Conservation (phyloP, 805 yeast genomes). For the Lipomyces sp. region DNA sequence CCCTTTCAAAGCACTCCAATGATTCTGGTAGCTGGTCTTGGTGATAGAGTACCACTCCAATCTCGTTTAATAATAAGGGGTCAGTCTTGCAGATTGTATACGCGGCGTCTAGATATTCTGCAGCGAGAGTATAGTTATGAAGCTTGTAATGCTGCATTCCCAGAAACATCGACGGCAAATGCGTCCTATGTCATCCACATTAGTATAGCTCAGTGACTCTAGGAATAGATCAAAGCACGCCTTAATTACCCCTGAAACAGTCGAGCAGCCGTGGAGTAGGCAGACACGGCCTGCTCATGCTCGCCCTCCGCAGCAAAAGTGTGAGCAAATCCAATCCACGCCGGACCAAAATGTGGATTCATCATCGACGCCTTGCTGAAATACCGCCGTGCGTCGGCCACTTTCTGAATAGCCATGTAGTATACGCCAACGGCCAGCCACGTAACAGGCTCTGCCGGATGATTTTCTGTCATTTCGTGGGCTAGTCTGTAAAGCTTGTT, state of each 20-base stretch:
- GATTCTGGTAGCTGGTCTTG: slow-evolving; percentile 64
- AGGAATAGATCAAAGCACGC: too few relatives aligned
- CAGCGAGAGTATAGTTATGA: slow-evolving; percentile 76
- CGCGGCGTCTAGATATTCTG: slow-evolving; percentile 76
- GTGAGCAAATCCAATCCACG: slow-evolving; percentile 98
- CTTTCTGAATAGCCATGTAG: slow-evolving; percentile 68
- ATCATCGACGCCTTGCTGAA: slow-evolving; percentile 86
- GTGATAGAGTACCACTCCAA: slow-evolving; percentile 89
- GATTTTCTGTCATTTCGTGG: slow-evolving; percentile 79
- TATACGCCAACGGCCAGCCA: slow-evolving; percentile 94
- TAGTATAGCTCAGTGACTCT: too few relatives aligned
- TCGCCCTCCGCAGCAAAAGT: slow-evolving; percentile 98
- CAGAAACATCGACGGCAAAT: slow-evolving; percentile 79
- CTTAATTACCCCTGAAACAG: slow-evolving; percentile 57
- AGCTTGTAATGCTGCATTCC: slow-evolving; percentile 96
- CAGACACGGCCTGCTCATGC: slow-evolving; percentile 96
- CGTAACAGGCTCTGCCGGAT: slow-evolving; percentile 76
- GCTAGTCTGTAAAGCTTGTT: slow-evolving; percentile 77
- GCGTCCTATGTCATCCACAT: too few relatives aligned
- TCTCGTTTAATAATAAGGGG: slow-evolving; percentile 83
- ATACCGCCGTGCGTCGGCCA: slow-evolving; percentile 78
- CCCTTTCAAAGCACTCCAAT: slow-evolving; percentile 65
- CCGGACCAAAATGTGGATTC: slow-evolving; percentile 86
- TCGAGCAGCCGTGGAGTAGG: slow-evolving; percentile 92
- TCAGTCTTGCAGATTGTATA: slow-evolving; percentile 76